Evolutionary conservation across 176 grass and related monocot species (phyloP), one percentile per base, ranked within the genome.

Genomic region (Carex scoparia): DNA sequence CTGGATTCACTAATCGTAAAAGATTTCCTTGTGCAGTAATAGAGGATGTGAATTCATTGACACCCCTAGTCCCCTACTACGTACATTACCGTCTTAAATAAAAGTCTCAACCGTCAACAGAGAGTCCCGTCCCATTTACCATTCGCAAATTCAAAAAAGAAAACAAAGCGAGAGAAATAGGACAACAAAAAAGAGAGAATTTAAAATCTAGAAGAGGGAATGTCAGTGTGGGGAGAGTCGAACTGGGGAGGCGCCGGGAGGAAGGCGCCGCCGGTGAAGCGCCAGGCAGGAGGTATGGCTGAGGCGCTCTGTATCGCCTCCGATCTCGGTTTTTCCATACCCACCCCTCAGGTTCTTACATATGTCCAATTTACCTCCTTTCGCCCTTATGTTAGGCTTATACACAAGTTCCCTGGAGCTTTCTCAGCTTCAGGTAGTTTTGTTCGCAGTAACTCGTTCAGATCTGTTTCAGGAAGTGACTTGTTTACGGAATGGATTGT

Each of bases 251-350:
- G 80, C 55, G 86, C 49, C 23, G 66, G 69, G n/a, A 61, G 57
- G 84, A 72, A 79, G 61, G 37, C 33, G 12, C 80, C 48, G 88
- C 83, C 88, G n/a, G 79, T 85, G 58, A 99, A 95, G 87, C 87
- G 91, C 58, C 90, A 93, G 54, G 87, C 81, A 0, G 87, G 93
- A 54, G 93, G 96, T 46, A 95, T 99, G 96, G 91, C 90, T 4
- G 96, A 99, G 87, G 93, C 88, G 78, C 96, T 99, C 61, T 81
- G 90, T 84, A 95, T 99, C 81, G 96, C 96, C 51, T 90, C 90
- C 48, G 96, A 95, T 88, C 93, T 99, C 61, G 96, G 96, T 10
- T 95, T 99, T 86, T 85, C 91, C 37, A 77, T 91, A 46, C 88
- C 96, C 84, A 80, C 88, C 44, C 42, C 89, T 54, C 96, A 92